A percentile compares a stretch with the other conserved stretches of the same genome.
Conservation (phyloP, 139 green algal species). For the Zygnema circumcarinatum region DNA sequence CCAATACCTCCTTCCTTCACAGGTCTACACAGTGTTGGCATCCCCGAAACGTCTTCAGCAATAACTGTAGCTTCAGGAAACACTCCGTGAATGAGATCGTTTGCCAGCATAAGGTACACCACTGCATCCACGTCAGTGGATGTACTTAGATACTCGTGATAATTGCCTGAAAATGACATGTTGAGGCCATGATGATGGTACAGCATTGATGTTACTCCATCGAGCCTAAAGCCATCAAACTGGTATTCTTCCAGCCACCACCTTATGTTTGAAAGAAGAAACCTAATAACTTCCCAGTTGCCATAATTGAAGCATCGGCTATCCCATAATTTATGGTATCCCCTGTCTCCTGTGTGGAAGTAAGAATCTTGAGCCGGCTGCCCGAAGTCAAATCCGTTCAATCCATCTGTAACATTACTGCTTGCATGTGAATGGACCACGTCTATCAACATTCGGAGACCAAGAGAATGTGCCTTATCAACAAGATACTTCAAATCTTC, state of each 20-base stretch:
- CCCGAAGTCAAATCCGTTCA: slow-evolving; percentile 90
- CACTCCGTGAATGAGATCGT: slow-evolving; percentile 81
- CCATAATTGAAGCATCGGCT: slow-evolving; percentile 87
- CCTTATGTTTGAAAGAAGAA: slow-evolving; percentile 89
- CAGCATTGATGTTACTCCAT: slow-evolving; percentile 97
- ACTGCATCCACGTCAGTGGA: slow-evolving; percentile 91
- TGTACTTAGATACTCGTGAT: slow-evolving; percentile 76
- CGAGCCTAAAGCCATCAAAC: slow-evolving; percentile 96
- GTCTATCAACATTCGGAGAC: slow-evolving; percentile 90
- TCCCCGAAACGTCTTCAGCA: slow-evolving; percentile 94
- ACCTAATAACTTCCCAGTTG: slow-evolving; percentile 79
- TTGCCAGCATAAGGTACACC: slow-evolving; percentile 87
- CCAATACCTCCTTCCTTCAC: slow-evolving; percentile 88
- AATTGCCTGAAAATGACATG: slow-evolving; percentile 81
- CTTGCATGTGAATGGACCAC: slow-evolving; percentile 91
- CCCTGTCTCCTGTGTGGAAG: slow-evolving; percentile 76
- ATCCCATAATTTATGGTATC: slow-evolving; percentile 94
- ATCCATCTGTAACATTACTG: slow-evolving; percentile 85
- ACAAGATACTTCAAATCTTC: slow-evolving; percentile 88
- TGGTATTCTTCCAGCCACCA: slow-evolving; percentile 96
- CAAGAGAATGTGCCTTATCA: slow-evolving; percentile 88
- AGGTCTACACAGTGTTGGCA: slow-evolving; percentile 87
- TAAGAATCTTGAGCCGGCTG: slow-evolving; percentile 79
- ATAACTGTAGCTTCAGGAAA: slow-evolving; percentile 79
- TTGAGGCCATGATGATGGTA: slow-evolving; percentile 96